phyloP scores from a whole-genome alignment of 2,329 filamentous ascomycete species.

The Lecanicillium sp. region DNA sequence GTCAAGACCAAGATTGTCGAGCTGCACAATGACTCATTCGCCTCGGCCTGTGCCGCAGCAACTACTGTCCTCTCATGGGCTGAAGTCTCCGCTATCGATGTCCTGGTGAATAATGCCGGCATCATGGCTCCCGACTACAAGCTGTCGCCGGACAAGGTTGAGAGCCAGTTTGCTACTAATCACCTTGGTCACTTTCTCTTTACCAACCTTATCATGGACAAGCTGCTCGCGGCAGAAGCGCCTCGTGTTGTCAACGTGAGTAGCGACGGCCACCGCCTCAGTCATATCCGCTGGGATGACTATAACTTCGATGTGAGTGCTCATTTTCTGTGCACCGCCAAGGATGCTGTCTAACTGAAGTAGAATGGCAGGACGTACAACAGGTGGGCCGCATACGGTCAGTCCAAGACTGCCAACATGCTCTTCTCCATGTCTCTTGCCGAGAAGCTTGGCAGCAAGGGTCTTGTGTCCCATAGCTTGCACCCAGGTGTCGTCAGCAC shows the following conservation, averaged over 20 bases:
- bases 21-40: constrained; percentile 32
- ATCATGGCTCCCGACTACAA: constrained; percentile 28
- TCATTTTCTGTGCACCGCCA: constrained; percentile 25
- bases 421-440: constrained; percentile 13
- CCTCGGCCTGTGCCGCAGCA: constrained; percentile 30
- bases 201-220: constrained; percentile 28
- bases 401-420: constrained; percentile 22
- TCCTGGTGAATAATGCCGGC: constrained; percentile 35
- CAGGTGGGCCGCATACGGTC: constrained; percentile 17
- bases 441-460: constrained; percentile 12
- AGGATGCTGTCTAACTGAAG: constrained; percentile 5
- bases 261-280: constrained; percentile 34
- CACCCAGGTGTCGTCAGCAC: constrained; percentile 16
- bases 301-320: constrained; percentile 31
- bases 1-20: constrained; percentile 24
- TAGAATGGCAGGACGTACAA: constrained; percentile 5
- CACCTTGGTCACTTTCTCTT: constrained; percentile 32
- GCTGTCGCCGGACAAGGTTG: constrained; percentile 28
- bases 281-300: constrained; percentile 34
- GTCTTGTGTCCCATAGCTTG: constrained; percentile 16
- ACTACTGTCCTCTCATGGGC: constrained; percentile 23
- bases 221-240: constrained; percentile 16
- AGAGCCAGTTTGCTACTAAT: constrained; percentile 28
- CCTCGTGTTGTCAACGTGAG: constrained; percentile 34
- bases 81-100: constrained; percentile 27